Conservation (phyloP, 106 monocot genomes). For the Cymbidium sinense region DNA sequence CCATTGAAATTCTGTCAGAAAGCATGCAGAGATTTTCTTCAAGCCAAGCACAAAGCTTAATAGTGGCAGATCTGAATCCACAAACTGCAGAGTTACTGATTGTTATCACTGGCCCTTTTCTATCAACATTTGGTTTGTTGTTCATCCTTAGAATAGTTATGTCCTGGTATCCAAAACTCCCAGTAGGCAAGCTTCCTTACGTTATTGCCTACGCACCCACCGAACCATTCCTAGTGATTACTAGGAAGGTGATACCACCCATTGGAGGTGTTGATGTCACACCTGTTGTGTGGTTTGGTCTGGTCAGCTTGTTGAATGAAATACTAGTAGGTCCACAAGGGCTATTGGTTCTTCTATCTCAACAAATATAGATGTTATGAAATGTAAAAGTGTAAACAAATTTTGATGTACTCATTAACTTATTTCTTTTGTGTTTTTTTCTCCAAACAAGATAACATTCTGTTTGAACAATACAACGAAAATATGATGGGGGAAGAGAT, state of each 20-base stretch:
- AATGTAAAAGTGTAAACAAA: not conserved
- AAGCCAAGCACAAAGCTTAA: not conserved
- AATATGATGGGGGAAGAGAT: no score
- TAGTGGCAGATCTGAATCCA: slow-evolving; percentile 59
- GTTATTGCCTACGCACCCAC: slow-evolving; percentile 77
- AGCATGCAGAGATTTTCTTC: not conserved
- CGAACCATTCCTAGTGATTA: slow-evolving; percentile 54
- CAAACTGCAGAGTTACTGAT: slow-evolving; percentile 38
- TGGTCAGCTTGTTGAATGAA: slow-evolving; percentile 78
- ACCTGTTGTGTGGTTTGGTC: slow-evolving; percentile 88
- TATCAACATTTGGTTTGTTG: slow-evolving; percentile 68
- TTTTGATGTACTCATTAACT: not conserved
- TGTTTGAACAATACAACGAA: no score
- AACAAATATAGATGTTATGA: slow-evolving; percentile 28
- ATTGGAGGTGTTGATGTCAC: slow-evolving; percentile 85
- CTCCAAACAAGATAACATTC: no score
- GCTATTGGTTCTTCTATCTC: slow-evolving; percentile 69
- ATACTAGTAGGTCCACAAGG: slow-evolving; percentile 83
- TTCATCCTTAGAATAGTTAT: slow-evolving; percentile 78
- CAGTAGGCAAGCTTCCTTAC: slow-evolving; percentile 69
- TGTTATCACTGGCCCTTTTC: slow-evolving; percentile 45
- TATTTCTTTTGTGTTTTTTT: not conserved
- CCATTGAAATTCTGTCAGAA: not conserved
- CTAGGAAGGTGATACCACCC: slow-evolving; percentile 79
- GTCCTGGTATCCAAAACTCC: slow-evolving; percentile 95